Percentiles rank a stretch among this genome's conserved stretches.
These are phyloP conservation scores for Chalciporus piperatus DNA, from an alignment of 768 basidiomycete genomes.

Conservation along the genomic window DNA sequence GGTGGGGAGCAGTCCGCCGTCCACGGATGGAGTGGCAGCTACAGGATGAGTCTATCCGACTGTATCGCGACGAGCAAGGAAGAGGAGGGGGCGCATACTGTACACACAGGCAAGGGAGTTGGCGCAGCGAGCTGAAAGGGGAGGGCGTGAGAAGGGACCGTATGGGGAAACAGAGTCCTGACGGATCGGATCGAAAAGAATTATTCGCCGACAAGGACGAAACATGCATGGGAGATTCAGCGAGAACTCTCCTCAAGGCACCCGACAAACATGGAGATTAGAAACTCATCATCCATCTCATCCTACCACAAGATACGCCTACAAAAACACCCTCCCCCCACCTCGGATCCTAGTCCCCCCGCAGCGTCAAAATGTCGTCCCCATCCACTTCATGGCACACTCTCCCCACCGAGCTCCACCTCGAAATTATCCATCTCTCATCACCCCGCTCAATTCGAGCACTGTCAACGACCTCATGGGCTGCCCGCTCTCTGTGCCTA, in stretches of 20 bases:
- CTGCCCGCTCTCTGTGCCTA: conserved; percentile 53
- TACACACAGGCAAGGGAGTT: background rate
- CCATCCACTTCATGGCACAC: conserved; percentile 41
- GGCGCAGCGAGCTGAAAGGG: background rate
- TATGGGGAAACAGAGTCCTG: conserved; percentile 10
- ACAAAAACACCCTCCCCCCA: background rate
- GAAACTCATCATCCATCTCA: background rate
- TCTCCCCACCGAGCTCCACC: conserved; percentile 67
- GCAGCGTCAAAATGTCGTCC: background rate
- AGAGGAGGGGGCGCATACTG: background rate
- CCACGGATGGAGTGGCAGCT: background rate
- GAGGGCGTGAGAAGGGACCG: conserved; percentile 1
- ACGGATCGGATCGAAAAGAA: conserved; percentile 19
- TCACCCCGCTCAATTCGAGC: conserved; percentile 41
- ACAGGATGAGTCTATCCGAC: background rate
- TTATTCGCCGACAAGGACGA: conserved; percentile 18
- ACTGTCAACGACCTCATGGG: conserved; percentile 47
- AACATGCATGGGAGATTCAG: background rate
- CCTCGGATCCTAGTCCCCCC: background rate
- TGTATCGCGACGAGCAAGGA: background rate
- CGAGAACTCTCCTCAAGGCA: background rate
- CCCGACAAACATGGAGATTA: conserved; percentile 23
- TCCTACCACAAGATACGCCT: background rate
- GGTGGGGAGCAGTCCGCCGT: background rate
- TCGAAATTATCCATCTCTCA: conserved; percentile 52